phyloP scores from a whole-genome alignment of 768 basidiomycete species.

The Boletus edulis region DNA sequence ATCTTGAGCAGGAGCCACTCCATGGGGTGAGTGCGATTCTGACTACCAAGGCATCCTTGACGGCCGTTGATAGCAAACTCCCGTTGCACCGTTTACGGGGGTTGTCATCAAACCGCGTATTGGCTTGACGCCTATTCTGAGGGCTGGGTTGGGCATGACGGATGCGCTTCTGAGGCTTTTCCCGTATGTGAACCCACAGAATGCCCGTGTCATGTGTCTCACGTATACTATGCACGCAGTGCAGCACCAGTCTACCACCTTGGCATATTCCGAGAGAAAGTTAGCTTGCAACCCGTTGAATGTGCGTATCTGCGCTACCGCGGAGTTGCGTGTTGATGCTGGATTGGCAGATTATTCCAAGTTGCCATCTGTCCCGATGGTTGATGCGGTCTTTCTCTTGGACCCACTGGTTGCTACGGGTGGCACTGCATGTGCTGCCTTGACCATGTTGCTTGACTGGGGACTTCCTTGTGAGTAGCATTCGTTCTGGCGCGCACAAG shows the following conservation, averaged over 20 bases:
- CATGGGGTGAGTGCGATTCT: constrained; percentile 50
- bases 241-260: constrained; percentile 85
- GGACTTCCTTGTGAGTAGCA: constrained; percentile 59
- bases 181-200: constrained; percentile 51
- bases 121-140: constrained; percentile 86
- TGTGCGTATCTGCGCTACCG: constrained; percentile 45
- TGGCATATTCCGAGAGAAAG: constrained; percentile 85
- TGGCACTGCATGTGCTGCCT: constrained; percentile 84
- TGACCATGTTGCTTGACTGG: constrained; percentile 85
- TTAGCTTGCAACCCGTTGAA: constrained; percentile 87
- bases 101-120: constrained; percentile 71
- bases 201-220: neutral
- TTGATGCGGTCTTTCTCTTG: constrained; percentile 83
- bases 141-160: constrained; percentile 92
- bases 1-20: constrained; percentile 61
- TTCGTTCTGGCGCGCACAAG: neutral
- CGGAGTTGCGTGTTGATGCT: neutral
- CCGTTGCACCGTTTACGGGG: constrained; percentile 78
- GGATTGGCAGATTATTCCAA: constrained; percentile 77
- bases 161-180: constrained; percentile 84
- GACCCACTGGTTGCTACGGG: constrained; percentile 96
- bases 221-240: constrained; percentile 35
- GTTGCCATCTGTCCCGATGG: constrained; percentile 68
- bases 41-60: neutral
- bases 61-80: constrained; percentile 55